A percentile compares a stretch with the other conserved stretches of the same genome.
Conservation (phyloP, 495 filamentous ascomycete species). For the Podospora tetraspora region DNA sequence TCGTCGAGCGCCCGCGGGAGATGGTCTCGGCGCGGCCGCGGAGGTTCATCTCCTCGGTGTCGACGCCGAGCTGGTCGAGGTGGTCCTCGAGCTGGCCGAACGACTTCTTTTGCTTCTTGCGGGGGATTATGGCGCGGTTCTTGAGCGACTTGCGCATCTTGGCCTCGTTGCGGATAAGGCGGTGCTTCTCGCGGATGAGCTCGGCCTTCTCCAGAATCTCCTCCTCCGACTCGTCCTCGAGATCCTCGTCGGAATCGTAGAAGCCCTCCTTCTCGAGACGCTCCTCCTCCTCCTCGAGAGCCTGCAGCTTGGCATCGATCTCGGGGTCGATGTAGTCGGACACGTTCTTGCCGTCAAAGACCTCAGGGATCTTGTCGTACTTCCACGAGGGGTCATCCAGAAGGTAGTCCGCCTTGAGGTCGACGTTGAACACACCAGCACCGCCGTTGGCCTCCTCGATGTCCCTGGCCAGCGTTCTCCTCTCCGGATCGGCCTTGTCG, state of each 20-base stretch:
- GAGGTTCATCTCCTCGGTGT: constrained; percentile 64
- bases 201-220: constrained; percentile 88
- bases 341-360: constrained; percentile 88
- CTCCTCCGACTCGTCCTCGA: constrained; percentile 79
- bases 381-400: constrained; percentile 88
- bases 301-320: constrained; percentile 84
- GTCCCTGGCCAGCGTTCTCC: constrained; percentile 73
- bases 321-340: constrained; percentile 96
- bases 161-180: constrained; percentile 82
- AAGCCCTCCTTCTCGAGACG: constrained; percentile 77
- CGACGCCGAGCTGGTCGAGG: constrained; percentile 78
- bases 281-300: constrained; percentile 93
- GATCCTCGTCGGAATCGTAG: constrained; percentile 58
- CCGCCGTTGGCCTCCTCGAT: constrained; percentile 90
- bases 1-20: constrained; percentile 57
- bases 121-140: constrained; percentile 88
- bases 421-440: constrained; percentile 90
- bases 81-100: constrained; percentile 79
- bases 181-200: constrained; percentile 86
- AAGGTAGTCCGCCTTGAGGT: constrained; percentile 79
- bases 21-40: constrained; percentile 60
- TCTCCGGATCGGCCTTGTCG: constrained; percentile 79
- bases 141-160: constrained; percentile 91
- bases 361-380: constrained; percentile 87
- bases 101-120: constrained; percentile 66